Evolutionary conservation across 2,329 filamentous ascomycete genomes (phyloP), one percentile per base, ranked within the genome.

Genomic region (Penicillium italicum): DNA sequence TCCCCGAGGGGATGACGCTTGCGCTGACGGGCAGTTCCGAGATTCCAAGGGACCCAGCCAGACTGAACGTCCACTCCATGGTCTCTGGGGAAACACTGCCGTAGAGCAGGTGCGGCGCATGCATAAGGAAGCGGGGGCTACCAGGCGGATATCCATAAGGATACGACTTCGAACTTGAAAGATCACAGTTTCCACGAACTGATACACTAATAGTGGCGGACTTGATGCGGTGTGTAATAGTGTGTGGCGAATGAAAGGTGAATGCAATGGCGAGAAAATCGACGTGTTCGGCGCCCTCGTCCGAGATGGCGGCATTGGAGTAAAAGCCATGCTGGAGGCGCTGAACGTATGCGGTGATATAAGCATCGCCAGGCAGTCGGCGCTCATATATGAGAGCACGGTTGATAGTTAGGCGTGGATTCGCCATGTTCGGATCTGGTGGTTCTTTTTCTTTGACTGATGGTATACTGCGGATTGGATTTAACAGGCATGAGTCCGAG

Each of bases 311-410:
- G 1, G 66, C 59, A 48, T 71, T 77, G 22, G 74, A 70, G 65
- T 79, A 80, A 55, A 70, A 76, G 5, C 79, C 79, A 59, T 79
- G 76, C 57, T 81, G 79, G 8, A 81, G 70, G 2, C 79, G 76
- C 54, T 79, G 76, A 10, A 79, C 75, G 56, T 81, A 77, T 0
- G 77, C 78, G 0, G 78, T 79, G 49, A 80, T 74, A 60, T 77
- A 80, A 8, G 77, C 75, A 36, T 77, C 71, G 4, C 79, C 77
- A 0, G 77, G 77, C 14, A 81, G 71, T 22, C 67, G 71, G 20
- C 78, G 74, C 62, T 81, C 79, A 51, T 80, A 81, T 38, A 81
- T 74, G 54, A 78, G 78, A 65, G 73, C 69, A 50, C 72, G 64
- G 61, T 78, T 71, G 47, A 73, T 58, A 37, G 69, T 64, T 30